phyloP scores from a whole-genome alignment of 257 asterid genomes.

The Apocynum venetum region DNA sequence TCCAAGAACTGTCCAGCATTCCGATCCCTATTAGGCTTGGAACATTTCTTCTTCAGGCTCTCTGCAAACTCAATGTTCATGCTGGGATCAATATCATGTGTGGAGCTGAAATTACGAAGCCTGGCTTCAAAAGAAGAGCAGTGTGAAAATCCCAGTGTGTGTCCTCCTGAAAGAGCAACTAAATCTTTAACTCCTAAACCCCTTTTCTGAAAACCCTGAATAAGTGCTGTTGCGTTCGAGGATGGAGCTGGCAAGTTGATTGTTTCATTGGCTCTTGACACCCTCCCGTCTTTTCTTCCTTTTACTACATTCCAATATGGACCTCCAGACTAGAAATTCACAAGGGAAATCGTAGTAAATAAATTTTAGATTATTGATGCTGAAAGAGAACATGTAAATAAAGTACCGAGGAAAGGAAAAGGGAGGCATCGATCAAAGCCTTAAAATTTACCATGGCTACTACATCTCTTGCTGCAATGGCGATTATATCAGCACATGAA shows the following conservation, averaged over 20 bases:
- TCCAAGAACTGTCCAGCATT: slow-evolving; percentile 66
- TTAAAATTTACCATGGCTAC: slow-evolving; percentile 46
- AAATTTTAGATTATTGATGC: not conserved
- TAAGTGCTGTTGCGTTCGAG: slow-evolving; percentile 51
- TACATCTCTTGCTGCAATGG: slow-evolving; percentile 68
- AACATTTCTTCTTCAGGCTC: slow-evolving; percentile 45
- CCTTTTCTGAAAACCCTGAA: slow-evolving; percentile 47
- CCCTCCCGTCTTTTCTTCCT: slow-evolving; percentile 66
- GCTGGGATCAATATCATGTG: slow-evolving; percentile 56
- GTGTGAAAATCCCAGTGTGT: slow-evolving; percentile 76
- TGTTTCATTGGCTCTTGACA: slow-evolving; percentile 62
- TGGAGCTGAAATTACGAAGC: slow-evolving; percentile 54
- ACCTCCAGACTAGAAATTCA: slow-evolving; percentile 49
- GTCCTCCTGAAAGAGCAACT: slow-evolving; percentile 71
- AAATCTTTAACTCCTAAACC: slow-evolving; percentile 56
- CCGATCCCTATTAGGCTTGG: slow-evolving; percentile 33
- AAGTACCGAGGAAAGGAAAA: not conserved
- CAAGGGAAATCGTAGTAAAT: not conserved
- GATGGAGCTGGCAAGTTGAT: slow-evolving; percentile 60
- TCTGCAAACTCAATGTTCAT: slow-evolving; percentile 40
- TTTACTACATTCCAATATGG: slow-evolving; percentile 58
- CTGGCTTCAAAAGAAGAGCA: slow-evolving; percentile 73
- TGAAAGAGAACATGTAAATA: not conserved
- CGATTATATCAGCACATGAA: slow-evolving; percentile 74
- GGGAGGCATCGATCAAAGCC: not conserved